These are phyloP conservation scores for Colletotrichum kahawae DNA, from an alignment of 2,329 filamentous ascomycete genomes.

Conservation along the genomic window DNA sequence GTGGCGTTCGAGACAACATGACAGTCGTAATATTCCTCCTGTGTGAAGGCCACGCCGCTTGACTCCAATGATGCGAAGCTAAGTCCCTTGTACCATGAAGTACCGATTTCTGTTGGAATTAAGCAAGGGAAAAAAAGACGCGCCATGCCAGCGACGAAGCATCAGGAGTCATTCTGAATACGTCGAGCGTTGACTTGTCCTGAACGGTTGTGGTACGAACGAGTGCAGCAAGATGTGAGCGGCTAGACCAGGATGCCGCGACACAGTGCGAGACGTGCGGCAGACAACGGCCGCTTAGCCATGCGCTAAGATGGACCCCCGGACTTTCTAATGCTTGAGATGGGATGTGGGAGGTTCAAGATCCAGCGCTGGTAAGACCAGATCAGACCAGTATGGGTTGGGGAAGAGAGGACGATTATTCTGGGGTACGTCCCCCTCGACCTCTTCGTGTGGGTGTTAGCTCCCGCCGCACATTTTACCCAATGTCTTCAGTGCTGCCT, in stretches of 20 bases:
- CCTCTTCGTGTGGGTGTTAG: constrained; percentile 7
- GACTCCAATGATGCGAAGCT: neutral
- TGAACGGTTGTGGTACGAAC: neutral
- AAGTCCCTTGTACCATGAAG: neutral
- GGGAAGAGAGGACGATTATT: neutral
- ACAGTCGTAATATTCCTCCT: neutral
- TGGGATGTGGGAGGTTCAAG: neutral
- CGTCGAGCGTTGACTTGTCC: neutral
- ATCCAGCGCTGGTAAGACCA: neutral
- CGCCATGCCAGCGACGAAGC: neutral
- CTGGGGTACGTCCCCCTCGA: neutral
- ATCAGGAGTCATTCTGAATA: neutral
- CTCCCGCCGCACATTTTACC: neutral
- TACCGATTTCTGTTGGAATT: neutral
- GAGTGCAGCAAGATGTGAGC: neutral
- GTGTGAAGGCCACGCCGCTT: neutral
- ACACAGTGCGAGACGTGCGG: constrained; percentile 13
- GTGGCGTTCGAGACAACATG: neutral
- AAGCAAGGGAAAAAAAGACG: neutral
- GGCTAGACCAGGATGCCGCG: neutral
- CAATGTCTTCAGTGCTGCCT: neutral
- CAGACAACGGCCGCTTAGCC: neutral
- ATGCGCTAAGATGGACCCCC: neutral
- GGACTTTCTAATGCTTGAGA: neutral
- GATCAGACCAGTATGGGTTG: neutral